Percentiles rank a stretch among this genome's conserved stretches.
These are phyloP conservation scores for Fusarium sp. DNA, from an alignment of 2,329 filamentous ascomycete species.

Conservation along the genomic window DNA sequence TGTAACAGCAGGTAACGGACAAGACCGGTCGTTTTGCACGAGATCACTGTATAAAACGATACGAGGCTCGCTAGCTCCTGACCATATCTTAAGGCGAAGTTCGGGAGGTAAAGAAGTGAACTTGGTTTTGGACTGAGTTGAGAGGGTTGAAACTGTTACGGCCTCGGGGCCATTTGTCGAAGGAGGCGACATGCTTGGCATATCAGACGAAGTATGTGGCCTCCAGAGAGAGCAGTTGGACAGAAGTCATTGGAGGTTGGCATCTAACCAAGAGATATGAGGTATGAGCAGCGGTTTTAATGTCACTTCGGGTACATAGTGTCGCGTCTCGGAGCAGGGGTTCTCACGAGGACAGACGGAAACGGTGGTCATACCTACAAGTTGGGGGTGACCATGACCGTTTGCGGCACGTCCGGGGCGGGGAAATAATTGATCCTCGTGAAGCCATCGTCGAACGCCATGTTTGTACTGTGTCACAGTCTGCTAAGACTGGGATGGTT, in stretches of 20 bases:
- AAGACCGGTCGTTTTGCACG: conserved; percentile 49
- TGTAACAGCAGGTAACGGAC: conserved; percentile 54
- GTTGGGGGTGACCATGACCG: conserved; percentile 45
- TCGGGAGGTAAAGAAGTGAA: conserved; percentile 54
- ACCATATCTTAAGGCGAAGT: conserved; percentile 57
- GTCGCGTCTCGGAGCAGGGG: conserved; percentile 42
- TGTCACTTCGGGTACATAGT: conserved; percentile 44
- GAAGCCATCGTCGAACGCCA: conserved; percentile 48
- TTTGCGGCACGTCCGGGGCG: conserved; percentile 48
- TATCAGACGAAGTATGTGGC: conserved; percentile 11
- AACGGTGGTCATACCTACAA: conserved; percentile 48
- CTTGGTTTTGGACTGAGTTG: conserved; percentile 33
- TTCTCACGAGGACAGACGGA: conserved; percentile 49
- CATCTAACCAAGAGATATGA: conserved; percentile 29
- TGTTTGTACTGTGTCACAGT: conserved; percentile 49
- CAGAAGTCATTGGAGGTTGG: conserved; percentile 35
- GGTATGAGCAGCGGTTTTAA: conserved; percentile 45
- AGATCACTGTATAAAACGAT: conserved; percentile 55
- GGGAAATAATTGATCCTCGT: conserved; percentile 48
- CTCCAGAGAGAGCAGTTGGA: conserved; percentile 22
- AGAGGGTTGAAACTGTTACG: conserved; percentile 13
- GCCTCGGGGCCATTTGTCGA: conserved; percentile 18
- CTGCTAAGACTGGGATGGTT: conserved; percentile 47
- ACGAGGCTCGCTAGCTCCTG: conserved; percentile 54
- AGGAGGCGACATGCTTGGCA: conserved; percentile 26